Base-by-base conservation (phyloP, 768 basidiomycete species). In the Calocera viscosa region DNA sequence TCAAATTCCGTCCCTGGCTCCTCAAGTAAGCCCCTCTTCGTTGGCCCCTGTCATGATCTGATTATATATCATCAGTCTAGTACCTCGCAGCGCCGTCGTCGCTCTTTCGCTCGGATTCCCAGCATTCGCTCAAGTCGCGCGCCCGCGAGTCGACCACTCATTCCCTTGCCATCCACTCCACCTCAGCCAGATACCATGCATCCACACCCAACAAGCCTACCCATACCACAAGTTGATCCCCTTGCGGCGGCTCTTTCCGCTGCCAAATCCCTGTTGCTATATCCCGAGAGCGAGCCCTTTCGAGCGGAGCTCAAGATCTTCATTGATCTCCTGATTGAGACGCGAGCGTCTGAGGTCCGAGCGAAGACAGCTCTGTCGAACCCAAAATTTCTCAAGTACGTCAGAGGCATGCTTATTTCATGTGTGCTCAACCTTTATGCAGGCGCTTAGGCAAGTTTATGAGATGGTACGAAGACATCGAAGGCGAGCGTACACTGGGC, bases 341-440 rank as follows among this genome's bases (percentile, higher is more conserved):
- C 53, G 11, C 53, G 53, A 10, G 24, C 53, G 22, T 60, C 53
- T 26, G 53, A 60, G 53, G 30, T 32, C 11, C 53, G 53, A 26
- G 30, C 30, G 19, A 2, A 19, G 30, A 30, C 53, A 2, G 53
- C 53, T 19, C 30, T 60, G 2, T 60, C 53, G 11, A 60, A 60
- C 30, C 53, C 53, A 60, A 60, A 60, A 60, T 60, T 60, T 30
- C 53, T 60, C 11, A 60, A 60, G 53, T 60, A 32, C 53, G 53
- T 60, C 53, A 32, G 10, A 14, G 14, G 5, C 26, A 30, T 2
- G 7, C 16, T 5, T 60, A 16, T 60, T 28, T 32, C 19, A 32
- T 32, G 14, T 32, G 14, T 5, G 26, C 16, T 22, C 5, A 22
- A 30, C 26, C 16, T 32, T 32, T 2, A 16, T 26, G 12, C 53